Evolutionary conservation across 2,329 filamentous ascomycete genomes (phyloP), one percentile per base, ranked within the genome.

Genomic region (Penicillium sp.): DNA sequence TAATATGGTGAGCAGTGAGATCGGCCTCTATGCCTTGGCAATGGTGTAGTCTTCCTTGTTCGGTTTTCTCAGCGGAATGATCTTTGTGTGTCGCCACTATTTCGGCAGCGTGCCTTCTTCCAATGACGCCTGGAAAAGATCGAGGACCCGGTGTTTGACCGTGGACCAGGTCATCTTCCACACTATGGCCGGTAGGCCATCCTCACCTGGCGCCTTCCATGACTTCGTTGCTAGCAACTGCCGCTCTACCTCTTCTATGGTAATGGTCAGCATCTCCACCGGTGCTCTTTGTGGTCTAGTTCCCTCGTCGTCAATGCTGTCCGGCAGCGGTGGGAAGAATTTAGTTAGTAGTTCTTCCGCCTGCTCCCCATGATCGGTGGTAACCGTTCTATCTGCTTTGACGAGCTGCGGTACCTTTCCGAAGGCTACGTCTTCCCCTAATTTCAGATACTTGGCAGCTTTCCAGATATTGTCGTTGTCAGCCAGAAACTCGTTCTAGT

Each of bases 401-500:
- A 60, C 6, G 42, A 58, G 51, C 49, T 60, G 45, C 20, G 39
- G 56, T 23, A 61, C 0, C 26, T 59, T 59, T 20, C 51, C 47
- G 4, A 60, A 60, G 30, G 46, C 52, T n/a, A 36, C 44, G 9
- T 55, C 47, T 9, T 61, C 50, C 41, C 59, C 57, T 3, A 54
- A 56, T 23, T 61, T 57, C 13, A 64, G 56, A 20, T 66, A 65
- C 27, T 59, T 59, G 1, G 56, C 56, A 8, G 58, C 63, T 52
- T 64, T 63, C 60, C 49, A 66, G 18, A 66, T 64, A 23, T 66
- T 63, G 8, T 64, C 52, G 41, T 59, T 62, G 45, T 62, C 56
- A 29, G 42, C 54, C 3, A 65, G 55, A 46, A 63, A 64, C 20
- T 61, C 51, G 20, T 64, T 55, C 60, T 12, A 64, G 54, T 64